phyloP scores from a whole-genome alignment of 257 asterid genomes.

The Capsicum pubescens region DNA sequence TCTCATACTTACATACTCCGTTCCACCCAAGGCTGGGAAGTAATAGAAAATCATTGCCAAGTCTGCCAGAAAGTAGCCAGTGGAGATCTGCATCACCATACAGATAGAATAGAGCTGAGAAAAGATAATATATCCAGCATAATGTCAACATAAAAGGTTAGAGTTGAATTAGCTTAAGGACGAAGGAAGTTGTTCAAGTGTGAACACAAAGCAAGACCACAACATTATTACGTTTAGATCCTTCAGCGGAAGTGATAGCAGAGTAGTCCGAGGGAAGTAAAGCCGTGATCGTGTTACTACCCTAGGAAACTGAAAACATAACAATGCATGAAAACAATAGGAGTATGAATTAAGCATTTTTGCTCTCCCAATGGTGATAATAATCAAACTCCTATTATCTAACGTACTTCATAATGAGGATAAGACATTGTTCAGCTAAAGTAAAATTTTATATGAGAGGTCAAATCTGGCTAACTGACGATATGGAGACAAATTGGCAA shows the following conservation, averaged over 20 bases:
- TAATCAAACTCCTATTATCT: not conserved
- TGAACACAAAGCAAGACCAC: not conserved
- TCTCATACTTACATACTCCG: slow-evolving; percentile 78
- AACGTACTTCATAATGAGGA: not conserved
- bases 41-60: slow-evolving; percentile 69
- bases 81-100: slow-evolving; percentile 68
- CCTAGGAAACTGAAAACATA: slow-evolving; percentile 20
- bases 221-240: not conserved
- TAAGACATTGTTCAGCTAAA: not conserved
- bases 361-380: not conserved
- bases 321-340: not conserved
- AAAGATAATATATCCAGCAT: not conserved
- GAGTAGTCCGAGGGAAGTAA: not conserved
- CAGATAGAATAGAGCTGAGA: not conserved
- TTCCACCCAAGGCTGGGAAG: slow-evolving; percentile 85
- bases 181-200: not conserved
- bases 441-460: not conserved
- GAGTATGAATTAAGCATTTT: not conserved
- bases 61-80: slow-evolving; percentile 86
- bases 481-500: not conserved
- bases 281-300: not conserved
- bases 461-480: not conserved
- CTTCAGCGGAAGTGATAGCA: not conserved
- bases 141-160: not conserved
- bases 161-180: not conserved